Conservation (phyloP, 2,329 filamentous ascomycete genomes). For the Atkinsonella hypoxylon region DNA sequence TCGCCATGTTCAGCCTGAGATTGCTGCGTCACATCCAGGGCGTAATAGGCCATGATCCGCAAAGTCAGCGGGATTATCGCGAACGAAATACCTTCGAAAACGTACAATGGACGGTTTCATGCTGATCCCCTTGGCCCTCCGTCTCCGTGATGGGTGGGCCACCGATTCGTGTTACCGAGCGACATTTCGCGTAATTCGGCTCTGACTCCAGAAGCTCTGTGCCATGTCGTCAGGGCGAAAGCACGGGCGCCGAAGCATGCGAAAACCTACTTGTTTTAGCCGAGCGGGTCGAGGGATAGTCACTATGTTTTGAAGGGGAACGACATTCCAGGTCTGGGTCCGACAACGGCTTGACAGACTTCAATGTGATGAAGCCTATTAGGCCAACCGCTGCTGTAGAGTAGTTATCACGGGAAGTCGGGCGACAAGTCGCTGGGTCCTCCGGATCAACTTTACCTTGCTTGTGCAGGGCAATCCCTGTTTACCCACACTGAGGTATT, state of each 20-base stretch:
- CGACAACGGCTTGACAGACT: not conserved
- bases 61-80: too few species aligned
- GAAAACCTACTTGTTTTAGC: not conserved
- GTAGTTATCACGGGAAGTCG: not conserved
- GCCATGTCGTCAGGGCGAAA: not conserved
- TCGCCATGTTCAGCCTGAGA: not conserved
- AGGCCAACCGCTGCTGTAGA: not conserved
- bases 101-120: too few species aligned
- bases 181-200: not conserved
- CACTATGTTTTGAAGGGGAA: not conserved
- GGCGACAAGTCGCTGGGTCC: not conserved
- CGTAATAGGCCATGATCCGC: not conserved
- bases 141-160: not conserved
- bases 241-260: not conserved
- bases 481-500: too few species aligned
- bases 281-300: not conserved
- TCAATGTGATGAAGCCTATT: not conserved
- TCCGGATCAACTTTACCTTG: not conserved
- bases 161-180: not conserved
- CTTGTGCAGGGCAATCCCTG: too few species aligned
- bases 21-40: too few species aligned
- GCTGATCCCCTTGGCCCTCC: too few species aligned
- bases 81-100: too few species aligned
- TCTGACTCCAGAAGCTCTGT: not conserved
- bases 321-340: not conserved